These are phyloP conservation scores for Salix suchowensis DNA, from an alignment of 345 rosid species.

Conservation along the genomic window DNA sequence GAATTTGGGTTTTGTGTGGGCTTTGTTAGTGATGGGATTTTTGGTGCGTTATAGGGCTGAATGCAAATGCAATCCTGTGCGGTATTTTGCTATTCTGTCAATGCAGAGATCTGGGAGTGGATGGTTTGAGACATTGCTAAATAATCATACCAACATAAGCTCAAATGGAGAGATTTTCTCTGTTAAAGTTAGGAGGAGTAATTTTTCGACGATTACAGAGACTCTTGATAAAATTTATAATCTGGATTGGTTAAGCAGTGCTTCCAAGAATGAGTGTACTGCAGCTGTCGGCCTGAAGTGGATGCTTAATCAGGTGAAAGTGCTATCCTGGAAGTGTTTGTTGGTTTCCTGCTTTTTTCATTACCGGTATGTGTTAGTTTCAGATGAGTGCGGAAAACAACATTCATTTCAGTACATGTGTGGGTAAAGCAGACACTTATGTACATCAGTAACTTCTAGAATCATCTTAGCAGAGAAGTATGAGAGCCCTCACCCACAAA, in stretches of 20 bases:
- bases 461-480: not conserved
- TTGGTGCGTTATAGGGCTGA: conserved; percentile 59
- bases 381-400: not conserved
- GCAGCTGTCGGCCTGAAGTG: conserved; percentile 97
- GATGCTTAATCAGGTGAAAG: conserved; percentile 97
- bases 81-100: conserved; percentile 88
- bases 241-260: conserved; percentile 91
- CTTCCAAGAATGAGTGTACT: conserved; percentile 96
- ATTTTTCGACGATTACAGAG: conserved; percentile 62
- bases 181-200: conserved; percentile 83
- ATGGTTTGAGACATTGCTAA: conserved; percentile 95
- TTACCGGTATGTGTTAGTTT: conserved; percentile 1
- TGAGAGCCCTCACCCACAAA: not conserved
- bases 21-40: conserved; percentile 7
- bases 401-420: not conserved
- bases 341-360: not conserved
- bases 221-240: conserved; percentile 77
- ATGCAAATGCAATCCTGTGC: conserved; percentile 83
- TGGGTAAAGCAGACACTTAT: not conserved
- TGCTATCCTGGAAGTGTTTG: not conserved
- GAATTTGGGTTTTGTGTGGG: not conserved
- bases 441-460: not conserved
- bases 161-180: conserved; percentile 97
- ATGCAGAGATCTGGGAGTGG: conserved; percentile 99
- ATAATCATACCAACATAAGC: conserved; percentile 92